Evolutionary conservation across 73 alveolate genomes (phyloP), one percentile per base, ranked within the genome.

Genomic region (Loxodes magnus): DNA sequence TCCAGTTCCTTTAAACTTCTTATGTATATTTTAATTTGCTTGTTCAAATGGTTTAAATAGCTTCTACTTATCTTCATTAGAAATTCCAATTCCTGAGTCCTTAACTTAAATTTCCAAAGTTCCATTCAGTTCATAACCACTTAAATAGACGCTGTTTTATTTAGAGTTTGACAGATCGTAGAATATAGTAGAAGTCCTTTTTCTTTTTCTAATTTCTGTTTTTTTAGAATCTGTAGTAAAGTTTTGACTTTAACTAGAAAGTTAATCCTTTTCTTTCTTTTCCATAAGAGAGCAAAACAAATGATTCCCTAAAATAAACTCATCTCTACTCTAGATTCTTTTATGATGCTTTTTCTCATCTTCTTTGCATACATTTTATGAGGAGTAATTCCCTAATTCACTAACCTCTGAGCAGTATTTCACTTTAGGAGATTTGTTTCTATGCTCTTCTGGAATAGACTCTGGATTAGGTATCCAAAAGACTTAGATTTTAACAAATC

Each of bases 401-500:
- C n/a, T n/a, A n/a, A n/a, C n/a, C n/a, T n/a, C n/a, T n/a, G n/a
- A n/a, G n/a, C n/a, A n/a, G n/a, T n/a, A n/a, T n/a, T n/a, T n/a
- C n/a, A n/a, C n/a, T n/a, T n/a, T n/a, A n/a, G n/a, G n/a, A n/a
- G n/a, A n/a, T n/a, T n/a, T n/a, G n/a, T n/a, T n/a, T n/a, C n/a
- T n/a, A n/a, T n/a, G n/a, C n/a, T n/a, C n/a, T n/a, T n/a, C n/a
- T n/a, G n/a, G n/a, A n/a, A n/a, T n/a, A n/a, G n/a, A n/a, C n/a
- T n/a, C 19, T 25, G 15, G 3, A 49, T 51, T 23, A 38, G 6
- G 24, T 42, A 15, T 29, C 31, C 46, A 7, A 2, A 22, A 16
- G 2, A 30, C 70, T 15, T 60, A 7, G 5, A 68, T 37, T 29
- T 49, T 51, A 4, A 70, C 72, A 20, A 4, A 35, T 15, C 85